Evolutionary conservation across 306 rosid species (phyloP).

Genomic region (Castanopsis chinensis): DNA sequence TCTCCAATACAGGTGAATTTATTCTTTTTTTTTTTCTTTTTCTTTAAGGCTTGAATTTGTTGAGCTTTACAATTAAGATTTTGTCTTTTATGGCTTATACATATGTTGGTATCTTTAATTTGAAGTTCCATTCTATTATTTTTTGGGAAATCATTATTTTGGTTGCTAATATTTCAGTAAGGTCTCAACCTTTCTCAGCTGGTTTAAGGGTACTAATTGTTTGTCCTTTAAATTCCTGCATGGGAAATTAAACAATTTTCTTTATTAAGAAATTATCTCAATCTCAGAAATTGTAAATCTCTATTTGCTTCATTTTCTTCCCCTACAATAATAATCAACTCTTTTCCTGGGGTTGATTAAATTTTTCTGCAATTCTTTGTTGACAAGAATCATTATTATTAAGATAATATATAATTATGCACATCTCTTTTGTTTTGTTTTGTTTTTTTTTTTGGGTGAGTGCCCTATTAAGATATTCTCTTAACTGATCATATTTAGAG

Average conservation of each 20-base stretch:
- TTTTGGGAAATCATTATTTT: neutral
- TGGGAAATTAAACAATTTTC: neutral
- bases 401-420: neutral
- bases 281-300: neutral
- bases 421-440: too few species aligned
- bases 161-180: too few species aligned
- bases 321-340: too few species aligned
- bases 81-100: neutral
- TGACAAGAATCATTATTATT: neutral
- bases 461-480: neutral
- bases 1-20: conserved; percentile 76
- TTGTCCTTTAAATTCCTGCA: neutral
- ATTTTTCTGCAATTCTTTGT: neutral
- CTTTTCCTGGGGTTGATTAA: too few species aligned
- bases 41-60: neutral
- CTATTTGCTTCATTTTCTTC: too few species aligned
- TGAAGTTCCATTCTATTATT: neutral
- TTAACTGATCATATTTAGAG: neutral
- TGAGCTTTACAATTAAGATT: neutral
- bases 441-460: too few species aligned
- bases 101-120: too few species aligned
- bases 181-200: too few species aligned
- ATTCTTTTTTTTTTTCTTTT: neutral
- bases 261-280: neutral
- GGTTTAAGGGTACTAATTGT: too few species aligned